Base-by-base conservation (phyloP, 2,329 filamentous ascomycete genomes). In the Aspergillus uvarum region DNA sequence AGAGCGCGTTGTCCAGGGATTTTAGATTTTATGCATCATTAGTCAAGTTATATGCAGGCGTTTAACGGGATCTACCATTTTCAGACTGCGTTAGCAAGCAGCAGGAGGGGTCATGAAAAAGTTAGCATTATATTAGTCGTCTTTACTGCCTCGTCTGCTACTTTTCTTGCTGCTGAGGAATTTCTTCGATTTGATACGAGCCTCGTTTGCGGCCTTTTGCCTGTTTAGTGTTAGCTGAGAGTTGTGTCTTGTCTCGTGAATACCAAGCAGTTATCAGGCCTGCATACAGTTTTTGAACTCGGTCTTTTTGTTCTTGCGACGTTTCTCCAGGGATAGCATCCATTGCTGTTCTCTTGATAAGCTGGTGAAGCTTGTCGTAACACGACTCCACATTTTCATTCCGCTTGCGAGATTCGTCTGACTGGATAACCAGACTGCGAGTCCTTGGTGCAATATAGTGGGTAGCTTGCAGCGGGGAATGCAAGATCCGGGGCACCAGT, bases 331-430 rank as follows among this genome's bases (percentile, higher is more conserved):
- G 85, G 22, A 89, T 78, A 2, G 76, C 76, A 24, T 76, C 71
- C 24, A 76, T 77, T 5, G 81, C 86, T 21, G 81, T 81, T 31
- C 80, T 78, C 26, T 79, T 70, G 53, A 89, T 78, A 58, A 87
- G 68, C 56, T 83, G 77, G 62, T 83, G 78, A 61, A 89, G 77
- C 68, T 85, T 85, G 51, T 79, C 76, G 68, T 83, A 87, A 71
- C 86, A 88, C 29, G 79, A 77, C 50, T 84, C 80, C 54, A 85
- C 82, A 68, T 89, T 89, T 60, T 82, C 81, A 49, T 75, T 78
- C 68, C 87, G 86, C 70, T 87, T 87, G 44, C 86, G 82, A 62
- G 82, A 85, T 60, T 87, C 84, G 67, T 88, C 85, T 47, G 84
- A 82, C 65, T 88, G 86, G 63, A 89, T 86, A 56, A 88, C 79